Percentiles rank a stretch among this genome's conserved stretches.
These are phyloP conservation scores for Hysterium pulicare DNA, from an alignment of 2,329 filamentous ascomycete species.

Conservation along the genomic window DNA sequence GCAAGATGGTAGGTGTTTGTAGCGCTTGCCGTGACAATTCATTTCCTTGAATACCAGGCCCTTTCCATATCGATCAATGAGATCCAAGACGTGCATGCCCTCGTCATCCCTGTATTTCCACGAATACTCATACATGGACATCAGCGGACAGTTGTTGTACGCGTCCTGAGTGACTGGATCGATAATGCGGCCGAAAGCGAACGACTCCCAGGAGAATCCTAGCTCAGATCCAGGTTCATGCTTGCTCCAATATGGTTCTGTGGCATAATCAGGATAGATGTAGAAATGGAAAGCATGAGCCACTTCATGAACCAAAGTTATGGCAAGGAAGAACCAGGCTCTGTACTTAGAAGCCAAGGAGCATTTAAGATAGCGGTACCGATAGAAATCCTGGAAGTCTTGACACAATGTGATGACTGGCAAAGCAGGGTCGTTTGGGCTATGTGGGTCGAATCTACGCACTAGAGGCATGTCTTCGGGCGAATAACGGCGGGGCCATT, in stretches of 20 bases:
- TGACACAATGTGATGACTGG: constrained; percentile 11
- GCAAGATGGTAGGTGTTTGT: too few relatives aligned
- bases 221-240: constrained; percentile 12
- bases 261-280: neutral
- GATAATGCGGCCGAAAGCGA: constrained; percentile 6
- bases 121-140: neutral
- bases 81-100: neutral
- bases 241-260: constrained; percentile 14
- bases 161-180: constrained; percentile 3
- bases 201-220: constrained; percentile 15
- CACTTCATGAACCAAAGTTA: constrained; percentile 17
- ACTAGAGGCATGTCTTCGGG: too few relatives aligned
- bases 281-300: constrained; percentile 18
- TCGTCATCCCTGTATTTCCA: neutral
- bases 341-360: constrained; percentile 5
- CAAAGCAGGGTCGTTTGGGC: too few relatives aligned
- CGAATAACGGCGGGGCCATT: neutral
- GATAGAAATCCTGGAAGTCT: constrained; percentile 12
- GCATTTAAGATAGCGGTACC: neutral
- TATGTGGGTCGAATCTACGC: too few relatives aligned
- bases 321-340: constrained; percentile 13
- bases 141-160: neutral
- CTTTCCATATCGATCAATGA: constrained; percentile 5
- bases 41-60: too few relatives aligned
- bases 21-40: too few relatives aligned